These are phyloP conservation scores for Pseudocercospora musae DNA, from an alignment of 2,329 filamentous ascomycete species.

Conservation along the genomic window DNA sequence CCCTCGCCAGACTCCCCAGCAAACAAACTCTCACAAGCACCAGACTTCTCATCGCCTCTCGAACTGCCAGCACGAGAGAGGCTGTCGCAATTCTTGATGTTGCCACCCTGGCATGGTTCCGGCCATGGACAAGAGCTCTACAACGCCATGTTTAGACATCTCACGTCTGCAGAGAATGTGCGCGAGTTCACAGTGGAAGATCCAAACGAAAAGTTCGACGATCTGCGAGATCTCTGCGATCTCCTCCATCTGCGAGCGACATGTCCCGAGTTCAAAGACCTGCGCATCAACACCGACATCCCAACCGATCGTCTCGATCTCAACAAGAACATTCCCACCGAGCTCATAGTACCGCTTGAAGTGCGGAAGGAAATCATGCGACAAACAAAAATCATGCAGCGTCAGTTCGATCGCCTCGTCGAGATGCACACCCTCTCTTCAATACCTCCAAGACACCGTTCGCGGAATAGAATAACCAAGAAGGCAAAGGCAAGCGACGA, in stretches of 20 bases:
- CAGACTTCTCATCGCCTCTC: slow-evolving; percentile 46
- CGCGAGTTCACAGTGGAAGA: slow-evolving; percentile 90
- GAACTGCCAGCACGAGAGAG: slow-evolving; percentile 73
- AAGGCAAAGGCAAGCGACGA: slow-evolving; percentile 49
- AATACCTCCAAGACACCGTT: slow-evolving; percentile 51
- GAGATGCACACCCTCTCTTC: slow-evolving; percentile 69
- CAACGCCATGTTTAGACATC: slow-evolving; percentile 70
- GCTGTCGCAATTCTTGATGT: slow-evolving; percentile 88
- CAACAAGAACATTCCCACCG: slow-evolving; percentile 48
- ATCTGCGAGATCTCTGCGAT: slow-evolving; percentile 73
- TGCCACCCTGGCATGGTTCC: slow-evolving; percentile 79
- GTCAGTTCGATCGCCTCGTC: slow-evolving; percentile 72
- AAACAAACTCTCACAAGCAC: slow-evolving; percentile 17
- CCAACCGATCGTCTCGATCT: slow-evolving; percentile 50
- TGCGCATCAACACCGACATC: slow-evolving; percentile 52
- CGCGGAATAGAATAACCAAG: slow-evolving; percentile 45
- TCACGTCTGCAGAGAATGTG: slow-evolving; percentile 61
- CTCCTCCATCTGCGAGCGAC: slow-evolving; percentile 60
- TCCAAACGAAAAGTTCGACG: slow-evolving; percentile 81
- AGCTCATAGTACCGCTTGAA: slow-evolving; percentile 57
- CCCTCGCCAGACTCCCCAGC: slow-evolving; percentile 23
- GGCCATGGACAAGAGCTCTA: slow-evolving; percentile 81
- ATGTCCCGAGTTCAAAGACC: slow-evolving; percentile 29
- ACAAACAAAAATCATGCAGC: slow-evolving; percentile 66
- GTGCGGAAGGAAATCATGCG: slow-evolving; percentile 57